Evolutionary conservation across 805 yeast genomes (phyloP), one percentile per base, ranked within the genome.

Genomic region (Kuraishia hungarica): DNA sequence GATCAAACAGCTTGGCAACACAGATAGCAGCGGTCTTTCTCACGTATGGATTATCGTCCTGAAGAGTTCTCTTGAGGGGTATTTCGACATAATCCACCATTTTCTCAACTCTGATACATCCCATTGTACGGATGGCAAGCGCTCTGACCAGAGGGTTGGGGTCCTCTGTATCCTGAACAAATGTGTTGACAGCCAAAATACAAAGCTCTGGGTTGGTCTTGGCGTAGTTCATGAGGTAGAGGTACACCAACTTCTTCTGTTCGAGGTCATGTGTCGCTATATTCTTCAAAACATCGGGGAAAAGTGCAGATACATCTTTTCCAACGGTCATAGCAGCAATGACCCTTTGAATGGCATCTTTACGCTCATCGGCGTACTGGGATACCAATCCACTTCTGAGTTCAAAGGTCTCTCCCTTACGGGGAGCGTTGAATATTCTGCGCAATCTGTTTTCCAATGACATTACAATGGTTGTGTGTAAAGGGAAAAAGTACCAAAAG

Each of bases 291-390:
- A 94, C 96, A 69, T 94, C 98, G 1, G 99, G 99, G 63, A 94
- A 94, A 55, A 94, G 75, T 1, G 96, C 83, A 20, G 96, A 88
- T 23, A 94, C 98, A 69, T 94, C 99, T 67, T 94, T 94, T 11
- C 98, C 98, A 29, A 91, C 82, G 0, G 99, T 94, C 99, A 94
- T 94, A 57, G 97, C 98, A 56, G 94, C 96, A 66, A 94, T 94
- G 21, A 96, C 97, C 57, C 97, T 81, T 72, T 93, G 96, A 61
- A 94, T 94, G 19, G 99, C 96, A 69, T 94, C 99, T 68, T 94
- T 94, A 57, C 97, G 80, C 65, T 96, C 98, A 60, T 82, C 86
- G 24, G 97, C 96, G 71, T 89, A 94, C 72, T 90, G 97, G 8
- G 97, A 90, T 4, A 92, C 97, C 54, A 94, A 78, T 1, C 97